Conservation (phyloP, 2,329 filamentous ascomycete species). For the Cladosporium sp. region DNA sequence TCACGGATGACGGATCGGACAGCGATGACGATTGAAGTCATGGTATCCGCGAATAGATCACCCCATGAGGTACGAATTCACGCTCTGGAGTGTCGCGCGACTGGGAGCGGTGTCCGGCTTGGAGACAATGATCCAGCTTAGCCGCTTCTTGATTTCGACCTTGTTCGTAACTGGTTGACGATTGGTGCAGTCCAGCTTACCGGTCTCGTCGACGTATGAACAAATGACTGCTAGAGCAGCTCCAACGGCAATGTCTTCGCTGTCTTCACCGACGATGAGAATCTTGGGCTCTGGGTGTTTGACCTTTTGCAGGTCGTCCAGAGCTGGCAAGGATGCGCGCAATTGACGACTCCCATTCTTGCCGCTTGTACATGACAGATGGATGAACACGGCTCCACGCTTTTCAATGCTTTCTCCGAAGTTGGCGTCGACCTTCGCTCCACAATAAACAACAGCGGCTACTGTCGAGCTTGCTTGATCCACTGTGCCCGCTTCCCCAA, state of each 20-base stretch:
- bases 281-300: constrained; percentile 19
- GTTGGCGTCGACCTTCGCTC: constrained; percentile 33
- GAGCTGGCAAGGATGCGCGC: constrained; percentile 60
- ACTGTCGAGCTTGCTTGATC: constrained; percentile 33
- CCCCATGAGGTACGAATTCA: constrained; percentile 81
- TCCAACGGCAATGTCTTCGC: constrained; percentile 74
- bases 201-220: constrained; percentile 61
- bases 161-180: constrained; percentile 50
- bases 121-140: constrained; percentile 76
- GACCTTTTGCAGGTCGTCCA: constrained; percentile 30
- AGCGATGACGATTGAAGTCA: constrained; percentile 24
- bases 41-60: constrained; percentile 12
- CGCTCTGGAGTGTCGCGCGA: constrained; percentile 77
- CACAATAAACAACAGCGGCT: constrained; percentile 39
- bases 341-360: constrained; percentile 81
- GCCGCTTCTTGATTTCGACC: constrained; percentile 63
- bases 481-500: constrained; percentile 36
- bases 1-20: constrained; percentile 24
- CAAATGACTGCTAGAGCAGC: constrained; percentile 71
- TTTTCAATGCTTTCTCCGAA: not conserved
- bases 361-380: constrained; percentile 60
- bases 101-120: constrained; percentile 78
- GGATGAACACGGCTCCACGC: constrained; percentile 29
- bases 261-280: constrained; percentile 66
- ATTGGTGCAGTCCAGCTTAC: constrained; percentile 30